Conservation (phyloP, 768 basidiomycete genomes). For the Gelatoporia subvermispora region DNA sequence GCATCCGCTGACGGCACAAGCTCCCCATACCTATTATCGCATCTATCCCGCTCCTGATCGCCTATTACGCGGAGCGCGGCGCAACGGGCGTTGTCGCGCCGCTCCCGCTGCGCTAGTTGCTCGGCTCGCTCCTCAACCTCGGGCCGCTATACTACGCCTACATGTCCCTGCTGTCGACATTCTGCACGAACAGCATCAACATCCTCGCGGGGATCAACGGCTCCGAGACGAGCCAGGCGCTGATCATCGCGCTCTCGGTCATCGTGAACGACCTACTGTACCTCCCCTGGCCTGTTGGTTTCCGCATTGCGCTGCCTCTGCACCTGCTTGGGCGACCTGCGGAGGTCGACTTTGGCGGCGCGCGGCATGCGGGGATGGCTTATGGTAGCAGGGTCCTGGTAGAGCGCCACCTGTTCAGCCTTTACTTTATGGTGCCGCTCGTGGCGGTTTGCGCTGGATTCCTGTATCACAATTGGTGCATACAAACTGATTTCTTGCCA, state of each 20-base stretch:
- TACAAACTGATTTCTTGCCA: too few relatives aligned
- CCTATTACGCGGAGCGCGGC: slow-evolving; percentile 93
- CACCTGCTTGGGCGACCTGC: slow-evolving; percentile 62
- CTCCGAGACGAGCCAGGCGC: slow-evolving; percentile 88
- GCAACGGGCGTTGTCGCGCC: slow-evolving; percentile 94
- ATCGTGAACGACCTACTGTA: slow-evolving; percentile 90
- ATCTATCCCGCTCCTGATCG: slow-evolving; percentile 89
- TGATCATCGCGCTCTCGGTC: slow-evolving; percentile 88
- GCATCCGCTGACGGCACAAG: slow-evolving; percentile 98
- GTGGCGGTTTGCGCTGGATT: slow-evolving; percentile 88
- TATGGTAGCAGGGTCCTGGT: slow-evolving; percentile 84
- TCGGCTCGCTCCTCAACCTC: slow-evolving; percentile 80
- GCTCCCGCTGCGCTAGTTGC: slow-evolving; percentile 64
- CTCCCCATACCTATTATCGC: slow-evolving; percentile 95
- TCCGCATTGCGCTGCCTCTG: slow-evolving; percentile 67
- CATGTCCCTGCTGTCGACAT: slow-evolving; percentile 94
- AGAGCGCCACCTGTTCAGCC: slow-evolving; percentile 88
- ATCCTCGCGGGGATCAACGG: slow-evolving; percentile 98
- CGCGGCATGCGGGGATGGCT: slow-evolving; percentile 81
- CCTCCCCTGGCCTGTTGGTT: slow-evolving; percentile 81
- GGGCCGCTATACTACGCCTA: slow-evolving; percentile 95
- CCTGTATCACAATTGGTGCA: slow-evolving; percentile 94
- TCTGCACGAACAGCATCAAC: slow-evolving; percentile 97
- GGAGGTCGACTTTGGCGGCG: slow-evolving; percentile 71
- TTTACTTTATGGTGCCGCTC: slow-evolving; percentile 96